A percentile compares a stretch with the other conserved stretches of the same genome.
Evolutionary conservation across 768 basidiomycete genomes (phyloP).

Genomic region (Boletus patriciae): DNA sequence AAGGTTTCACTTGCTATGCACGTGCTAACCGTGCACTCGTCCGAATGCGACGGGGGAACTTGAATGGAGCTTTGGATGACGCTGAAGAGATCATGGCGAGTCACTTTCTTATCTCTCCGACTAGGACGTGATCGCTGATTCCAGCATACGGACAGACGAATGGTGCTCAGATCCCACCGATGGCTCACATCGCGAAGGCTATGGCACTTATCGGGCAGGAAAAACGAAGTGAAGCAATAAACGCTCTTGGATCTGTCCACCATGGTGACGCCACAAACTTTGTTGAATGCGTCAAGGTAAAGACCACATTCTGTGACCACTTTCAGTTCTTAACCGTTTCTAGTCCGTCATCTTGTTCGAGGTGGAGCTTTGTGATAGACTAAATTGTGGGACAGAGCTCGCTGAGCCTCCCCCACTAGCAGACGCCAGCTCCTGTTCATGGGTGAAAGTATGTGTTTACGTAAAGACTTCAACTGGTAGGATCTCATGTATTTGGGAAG

Average conservation of each 20-base stretch:
- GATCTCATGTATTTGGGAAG: neutral
- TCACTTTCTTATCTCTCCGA: neutral
- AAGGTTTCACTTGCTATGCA: neutral
- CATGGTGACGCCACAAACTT: neutral
- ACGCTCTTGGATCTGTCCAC: neutral
- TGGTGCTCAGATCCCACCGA: neutral
- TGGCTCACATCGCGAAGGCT: constrained; percentile 5
- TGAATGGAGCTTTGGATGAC: constrained; percentile 9
- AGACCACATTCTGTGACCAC: neutral
- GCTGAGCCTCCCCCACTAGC: neutral
- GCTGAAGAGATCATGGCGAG: neutral
- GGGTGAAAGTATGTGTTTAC: neutral
- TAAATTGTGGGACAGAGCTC: neutral
- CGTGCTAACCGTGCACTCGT: constrained; percentile 19
- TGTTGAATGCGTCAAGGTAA: constrained; percentile 11
- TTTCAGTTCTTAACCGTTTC: neutral
- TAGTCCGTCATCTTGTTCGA: constrained; percentile 10
- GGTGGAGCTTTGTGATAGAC: neutral
- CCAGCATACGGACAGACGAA: neutral
- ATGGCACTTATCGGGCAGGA: neutral
- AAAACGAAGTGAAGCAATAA: neutral
- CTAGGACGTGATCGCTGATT: neutral
- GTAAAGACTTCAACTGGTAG: neutral
- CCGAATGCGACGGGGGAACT: constrained; percentile 5
- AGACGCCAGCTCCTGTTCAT: neutral